These are phyloP conservation scores for Ophiorrhiza pumila DNA, from an alignment of 257 asterid species.

Conservation along the genomic window DNA sequence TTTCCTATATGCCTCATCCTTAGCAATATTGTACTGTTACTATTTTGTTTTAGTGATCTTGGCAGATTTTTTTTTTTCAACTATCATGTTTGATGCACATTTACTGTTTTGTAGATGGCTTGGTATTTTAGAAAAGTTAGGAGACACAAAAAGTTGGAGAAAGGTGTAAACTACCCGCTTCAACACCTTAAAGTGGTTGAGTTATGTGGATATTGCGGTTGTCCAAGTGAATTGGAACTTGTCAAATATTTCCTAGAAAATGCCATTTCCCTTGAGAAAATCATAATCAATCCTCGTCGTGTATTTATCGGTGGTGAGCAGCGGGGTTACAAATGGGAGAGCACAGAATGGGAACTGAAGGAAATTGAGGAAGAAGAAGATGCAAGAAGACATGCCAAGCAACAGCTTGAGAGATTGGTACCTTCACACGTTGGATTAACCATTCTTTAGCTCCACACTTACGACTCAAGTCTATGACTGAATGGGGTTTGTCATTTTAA, in stretches of 20 bases:
- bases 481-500: too few species aligned
- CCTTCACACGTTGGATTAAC: neutral
- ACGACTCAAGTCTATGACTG: too few species aligned
- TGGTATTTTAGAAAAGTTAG: too few species aligned
- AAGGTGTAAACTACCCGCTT: neutral
- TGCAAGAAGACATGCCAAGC: neutral
- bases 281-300: neutral
- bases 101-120: neutral
- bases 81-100: too few species aligned
- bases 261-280: neutral
- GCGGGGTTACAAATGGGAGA: too few species aligned
- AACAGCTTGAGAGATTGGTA: neutral
- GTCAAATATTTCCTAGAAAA: conserved; percentile 4
- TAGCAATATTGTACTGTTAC: too few species aligned
- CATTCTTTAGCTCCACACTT: neutral
- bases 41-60: too few species aligned
- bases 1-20: too few species aligned
- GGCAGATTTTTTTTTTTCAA: too few species aligned
- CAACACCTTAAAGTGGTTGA: conserved; percentile 7
- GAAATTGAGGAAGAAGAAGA: too few species aligned
- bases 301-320: neutral
- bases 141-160: neutral
- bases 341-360: too few species aligned
- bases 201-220: conserved; percentile 1
- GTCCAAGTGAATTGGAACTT: conserved; percentile 6